These are phyloP conservation scores for Dactylorhiza incarnata DNA, from an alignment of 106 monocot genomes.

Conservation along the genomic window DNA sequence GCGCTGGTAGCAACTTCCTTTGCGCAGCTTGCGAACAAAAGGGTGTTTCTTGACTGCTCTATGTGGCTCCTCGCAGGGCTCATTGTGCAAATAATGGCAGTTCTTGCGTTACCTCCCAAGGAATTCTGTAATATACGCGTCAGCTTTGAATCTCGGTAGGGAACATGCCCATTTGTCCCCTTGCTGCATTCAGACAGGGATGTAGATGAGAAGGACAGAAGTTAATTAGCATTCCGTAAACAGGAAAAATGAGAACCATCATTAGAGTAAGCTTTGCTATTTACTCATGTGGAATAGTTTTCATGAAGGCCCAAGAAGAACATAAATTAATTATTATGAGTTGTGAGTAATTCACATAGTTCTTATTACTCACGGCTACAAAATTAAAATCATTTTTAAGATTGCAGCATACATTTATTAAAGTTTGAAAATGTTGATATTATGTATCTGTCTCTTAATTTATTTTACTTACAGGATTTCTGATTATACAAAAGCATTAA, in stretches of 20 bases:
- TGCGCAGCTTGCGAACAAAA: slow-evolving; percentile 64
- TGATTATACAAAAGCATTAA: too few species aligned
- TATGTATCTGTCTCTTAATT: too few species aligned
- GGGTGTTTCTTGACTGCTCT: slow-evolving; percentile 63
- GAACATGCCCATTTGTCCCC: slow-evolving; percentile 60
- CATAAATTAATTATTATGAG: too few species aligned
- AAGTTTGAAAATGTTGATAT: too few species aligned
- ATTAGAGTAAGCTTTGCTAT: not conserved
- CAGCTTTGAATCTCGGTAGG: slow-evolving; percentile 75
- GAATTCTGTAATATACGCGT: slow-evolving; percentile 64
- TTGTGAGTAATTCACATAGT: too few species aligned
- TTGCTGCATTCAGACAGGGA: slow-evolving; percentile 28
- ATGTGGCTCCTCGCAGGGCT: slow-evolving; percentile 67
- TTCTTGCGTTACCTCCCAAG: slow-evolving; percentile 62
- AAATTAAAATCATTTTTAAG: too few species aligned
- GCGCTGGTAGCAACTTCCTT: slow-evolving; percentile 62
- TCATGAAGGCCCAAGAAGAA: too few species aligned
- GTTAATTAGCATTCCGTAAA: not conserved
- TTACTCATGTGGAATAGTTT: too few species aligned
- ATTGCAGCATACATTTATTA: too few species aligned
- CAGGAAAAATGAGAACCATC: not conserved
- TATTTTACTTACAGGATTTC: too few species aligned
- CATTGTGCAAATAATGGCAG: slow-evolving; percentile 78
- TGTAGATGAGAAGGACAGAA: not conserved
- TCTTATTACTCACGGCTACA: too few species aligned